Evolutionary conservation across 495 filamentous ascomycete genomes (phyloP).

Genomic region (Xylaria castorea): DNA sequence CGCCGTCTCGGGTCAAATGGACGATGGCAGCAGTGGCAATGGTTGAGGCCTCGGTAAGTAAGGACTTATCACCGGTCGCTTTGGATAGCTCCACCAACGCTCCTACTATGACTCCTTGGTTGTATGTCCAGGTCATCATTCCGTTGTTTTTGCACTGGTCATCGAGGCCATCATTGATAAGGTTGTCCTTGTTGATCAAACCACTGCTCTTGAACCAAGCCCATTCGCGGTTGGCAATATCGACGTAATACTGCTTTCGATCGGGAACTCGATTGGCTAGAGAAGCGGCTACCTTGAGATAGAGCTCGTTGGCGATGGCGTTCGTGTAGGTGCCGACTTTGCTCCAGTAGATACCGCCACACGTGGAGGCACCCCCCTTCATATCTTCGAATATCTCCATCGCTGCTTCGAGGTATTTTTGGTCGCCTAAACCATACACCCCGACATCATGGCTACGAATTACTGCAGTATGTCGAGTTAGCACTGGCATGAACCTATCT

Average conservation of each 20-base stretch:
- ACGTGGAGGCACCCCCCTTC: slow-evolving; percentile 60
- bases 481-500: background rate
- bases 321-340: slow-evolving; percentile 66
- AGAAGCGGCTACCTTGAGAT: slow-evolving; percentile 70
- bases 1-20: slow-evolving; percentile 59
- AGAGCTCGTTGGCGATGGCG: slow-evolving; percentile 80
- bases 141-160: slow-evolving; percentile 69
- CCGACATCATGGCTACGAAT: slow-evolving; percentile 68
- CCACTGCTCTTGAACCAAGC: slow-evolving; percentile 70
- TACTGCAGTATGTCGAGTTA: slow-evolving; percentile 37
- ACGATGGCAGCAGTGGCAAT: slow-evolving; percentile 72
- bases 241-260: slow-evolving; percentile 58
- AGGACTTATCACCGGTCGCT: slow-evolving; percentile 59
- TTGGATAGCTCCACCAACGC: slow-evolving; percentile 70
- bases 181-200: slow-evolving; percentile 68
- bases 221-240: slow-evolving; percentile 66
- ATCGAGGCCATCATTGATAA: slow-evolving; percentile 74
- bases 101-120: slow-evolving; percentile 80
- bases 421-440: slow-evolving; percentile 51
- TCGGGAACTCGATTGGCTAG: slow-evolving; percentile 69
- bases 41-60: slow-evolving; percentile 60
- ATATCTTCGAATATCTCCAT: slow-evolving; percentile 67
- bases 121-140: slow-evolving; percentile 73
- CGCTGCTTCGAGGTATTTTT: slow-evolving; percentile 61
- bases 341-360: slow-evolving; percentile 76